Conservation (phyloP, 306 rosid genomes). For the Rosa persica region DNA sequence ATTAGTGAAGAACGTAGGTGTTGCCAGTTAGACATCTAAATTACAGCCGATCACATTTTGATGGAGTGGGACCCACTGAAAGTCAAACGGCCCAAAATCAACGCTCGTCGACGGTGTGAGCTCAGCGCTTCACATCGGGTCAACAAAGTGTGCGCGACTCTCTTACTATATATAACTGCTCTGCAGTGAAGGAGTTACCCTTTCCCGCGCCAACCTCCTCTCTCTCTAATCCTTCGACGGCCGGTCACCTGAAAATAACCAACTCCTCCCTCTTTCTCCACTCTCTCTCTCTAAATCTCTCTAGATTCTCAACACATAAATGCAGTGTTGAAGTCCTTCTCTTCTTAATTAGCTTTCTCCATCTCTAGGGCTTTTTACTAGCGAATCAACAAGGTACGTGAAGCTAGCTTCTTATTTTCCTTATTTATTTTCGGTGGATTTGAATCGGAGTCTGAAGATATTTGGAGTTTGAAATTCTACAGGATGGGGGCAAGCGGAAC, state of each 20-base stretch:
- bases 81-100: neutral
- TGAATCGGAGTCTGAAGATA: neutral
- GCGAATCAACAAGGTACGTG: too few species aligned
- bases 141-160: neutral
- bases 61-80: neutral
- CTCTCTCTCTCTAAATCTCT: neutral
- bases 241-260: neutral
- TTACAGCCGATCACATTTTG: neutral
- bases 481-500: constrained; percentile 32
- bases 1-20: neutral
- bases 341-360: neutral
- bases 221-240: neutral
- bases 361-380: too few species aligned
- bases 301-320: neutral
- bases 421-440: neutral
- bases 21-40: neutral
- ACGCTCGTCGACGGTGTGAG: neutral
- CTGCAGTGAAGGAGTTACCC: neutral
- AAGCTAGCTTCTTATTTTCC: too few species aligned
- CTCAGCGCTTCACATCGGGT: neutral
- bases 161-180: neutral
- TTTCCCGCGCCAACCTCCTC: neutral
- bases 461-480: neutral
- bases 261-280: neutral
- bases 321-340: neutral